These are phyloP conservation scores for Adansonia rubrostipa DNA, from an alignment of 441 rosid genomes.

Conservation along the genomic window DNA sequence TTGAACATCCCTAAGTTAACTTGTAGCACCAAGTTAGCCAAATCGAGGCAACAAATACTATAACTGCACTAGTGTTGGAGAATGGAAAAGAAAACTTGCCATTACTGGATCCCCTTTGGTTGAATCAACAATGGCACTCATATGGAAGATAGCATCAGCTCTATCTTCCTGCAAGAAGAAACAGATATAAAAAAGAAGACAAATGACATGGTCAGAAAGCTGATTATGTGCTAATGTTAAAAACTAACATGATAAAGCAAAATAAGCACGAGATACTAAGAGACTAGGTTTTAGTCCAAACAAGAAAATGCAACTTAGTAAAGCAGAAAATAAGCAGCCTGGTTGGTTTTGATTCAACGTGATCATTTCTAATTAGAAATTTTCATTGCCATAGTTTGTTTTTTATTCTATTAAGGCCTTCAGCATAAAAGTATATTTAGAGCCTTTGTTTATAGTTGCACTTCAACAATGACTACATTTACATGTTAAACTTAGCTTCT, in stretches of 20 bases:
- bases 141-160: slow-evolving; percentile 50
- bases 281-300: slow-evolving; percentile 18
- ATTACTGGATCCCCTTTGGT: slow-evolving; percentile 52
- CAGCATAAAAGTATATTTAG: background rate
- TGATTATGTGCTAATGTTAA: slow-evolving; percentile 13
- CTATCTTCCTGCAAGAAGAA: slow-evolving; percentile 61
- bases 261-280: slow-evolving; percentile 15
- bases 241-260: slow-evolving; percentile 19
- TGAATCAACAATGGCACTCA: slow-evolving; percentile 49
- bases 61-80: slow-evolving; percentile 3
- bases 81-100: slow-evolving; percentile 43
- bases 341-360: slow-evolving; percentile 11
- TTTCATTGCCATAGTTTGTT: background rate
- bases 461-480: background rate
- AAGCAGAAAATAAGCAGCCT: background rate
- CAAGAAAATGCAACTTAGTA: slow-evolving; percentile 20
- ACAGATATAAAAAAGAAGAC: slow-evolving; percentile 20
- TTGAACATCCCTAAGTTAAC: slow-evolving; percentile 7
- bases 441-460: slow-evolving; percentile 13
- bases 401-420: background rate
- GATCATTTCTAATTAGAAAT: background rate
- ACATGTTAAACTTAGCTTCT: background rate
- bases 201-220: slow-evolving; percentile 8
- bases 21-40: slow-evolving; percentile 19
- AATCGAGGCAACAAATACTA: slow-evolving; percentile 8